Conservation (phyloP, 805 yeast genomes). For the Zygoascus tannicola region DNA sequence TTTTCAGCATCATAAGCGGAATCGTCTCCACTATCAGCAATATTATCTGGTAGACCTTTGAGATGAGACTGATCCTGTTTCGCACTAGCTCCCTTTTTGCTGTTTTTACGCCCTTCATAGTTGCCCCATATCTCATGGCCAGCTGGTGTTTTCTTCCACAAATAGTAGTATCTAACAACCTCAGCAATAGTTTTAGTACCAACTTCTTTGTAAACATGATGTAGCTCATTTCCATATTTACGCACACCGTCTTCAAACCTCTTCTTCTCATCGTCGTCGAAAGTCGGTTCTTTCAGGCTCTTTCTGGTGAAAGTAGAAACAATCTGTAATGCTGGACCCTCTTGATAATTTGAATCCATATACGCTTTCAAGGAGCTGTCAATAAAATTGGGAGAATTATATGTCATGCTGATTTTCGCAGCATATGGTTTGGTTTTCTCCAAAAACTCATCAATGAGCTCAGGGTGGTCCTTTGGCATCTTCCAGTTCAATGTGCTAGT, state of each 20-base stretch:
- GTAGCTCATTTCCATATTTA: slow-evolving; percentile 67
- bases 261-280: slow-evolving; percentile 51
- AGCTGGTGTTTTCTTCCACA: slow-evolving; percentile 80
- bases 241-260: slow-evolving; percentile 68
- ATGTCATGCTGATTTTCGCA: slow-evolving; percentile 40
- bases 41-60: slow-evolving; percentile 34
- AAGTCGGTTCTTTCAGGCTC: slow-evolving; percentile 66
- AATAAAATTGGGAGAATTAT: slow-evolving; percentile 70
- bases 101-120: slow-evolving; percentile 50
- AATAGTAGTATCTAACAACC: slow-evolving; percentile 78
- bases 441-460: slow-evolving; percentile 47
- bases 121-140: slow-evolving; percentile 80
- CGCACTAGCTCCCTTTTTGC: slow-evolving; percentile 14
- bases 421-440: slow-evolving; percentile 50
- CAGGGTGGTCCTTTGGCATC: slow-evolving; percentile 7
- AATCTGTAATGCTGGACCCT: slow-evolving; percentile 38
- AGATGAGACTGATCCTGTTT: slow-evolving; percentile 12
- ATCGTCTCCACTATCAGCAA: slow-evolving; percentile 61
- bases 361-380: slow-evolving; percentile 59
- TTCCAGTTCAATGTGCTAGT: slow-evolving; percentile 61
- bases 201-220: slow-evolving; percentile 64
- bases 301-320: slow-evolving; percentile 45
- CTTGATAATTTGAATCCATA: slow-evolving; percentile 43
- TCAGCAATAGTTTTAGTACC: slow-evolving; percentile 62
- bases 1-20: slow-evolving; percentile 57